These are phyloP conservation scores for Volvox africanus DNA, from an alignment of 139 green algal genomes.

Conservation along the genomic window DNA sequence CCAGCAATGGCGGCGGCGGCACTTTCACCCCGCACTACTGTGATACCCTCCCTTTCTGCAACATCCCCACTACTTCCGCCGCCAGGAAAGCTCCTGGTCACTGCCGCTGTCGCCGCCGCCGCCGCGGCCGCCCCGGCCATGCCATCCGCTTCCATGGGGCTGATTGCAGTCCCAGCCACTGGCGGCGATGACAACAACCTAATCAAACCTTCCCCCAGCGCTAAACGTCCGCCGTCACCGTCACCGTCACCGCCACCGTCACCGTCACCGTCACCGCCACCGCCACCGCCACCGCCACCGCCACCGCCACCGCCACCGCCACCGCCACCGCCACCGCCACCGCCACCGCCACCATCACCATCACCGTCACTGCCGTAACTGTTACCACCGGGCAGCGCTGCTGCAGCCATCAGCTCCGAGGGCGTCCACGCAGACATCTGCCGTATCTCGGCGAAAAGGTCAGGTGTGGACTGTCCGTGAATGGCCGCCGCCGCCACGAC, in stretches of 20 bases:
- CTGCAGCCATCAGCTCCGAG: not conserved
- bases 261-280: not conserved
- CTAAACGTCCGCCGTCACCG: not conserved
- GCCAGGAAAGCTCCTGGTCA: not conserved
- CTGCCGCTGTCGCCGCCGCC: not conserved
- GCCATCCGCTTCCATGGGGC: not conserved
- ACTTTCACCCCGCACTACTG: not conserved
- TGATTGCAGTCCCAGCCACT: not conserved
- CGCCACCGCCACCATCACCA: not conserved
- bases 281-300: not conserved
- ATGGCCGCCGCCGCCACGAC: not conserved
- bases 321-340: not conserved
- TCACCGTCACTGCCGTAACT: not conserved
- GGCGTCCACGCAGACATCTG: not conserved
- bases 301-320: not conserved
- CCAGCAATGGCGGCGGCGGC: not conserved
- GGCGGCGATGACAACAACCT: not conserved
- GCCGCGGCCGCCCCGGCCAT: too few relatives aligned
- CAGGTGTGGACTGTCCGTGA: not conserved
- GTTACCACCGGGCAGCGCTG: not conserved
- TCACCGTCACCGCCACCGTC: not conserved
- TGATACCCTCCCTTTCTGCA: not conserved
- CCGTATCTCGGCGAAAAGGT: slow-evolving; percentile 4
- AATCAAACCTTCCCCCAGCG: not conserved
- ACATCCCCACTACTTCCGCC: not conserved